Percentiles rank a stretch among this genome's conserved stretches.
These are phyloP conservation scores for Penicillium glabrum DNA, from an alignment of 2,329 filamentous ascomycete genomes.

Conservation along the genomic window DNA sequence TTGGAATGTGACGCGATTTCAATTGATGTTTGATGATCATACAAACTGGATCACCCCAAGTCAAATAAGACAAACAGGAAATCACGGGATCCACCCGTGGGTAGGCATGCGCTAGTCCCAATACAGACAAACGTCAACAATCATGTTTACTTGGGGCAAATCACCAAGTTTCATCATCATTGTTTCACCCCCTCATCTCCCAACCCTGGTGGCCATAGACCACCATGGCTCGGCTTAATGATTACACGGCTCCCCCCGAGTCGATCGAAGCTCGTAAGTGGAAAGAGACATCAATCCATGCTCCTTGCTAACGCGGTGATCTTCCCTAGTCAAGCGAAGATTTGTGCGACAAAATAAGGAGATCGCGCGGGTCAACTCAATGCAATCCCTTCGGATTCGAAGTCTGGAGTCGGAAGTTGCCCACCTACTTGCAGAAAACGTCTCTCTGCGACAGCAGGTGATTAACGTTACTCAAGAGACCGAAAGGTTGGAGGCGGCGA, in stretches of 20 bases:
- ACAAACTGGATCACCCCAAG: neutral
- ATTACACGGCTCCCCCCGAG: constrained; percentile 44
- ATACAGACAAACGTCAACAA: constrained; percentile 43
- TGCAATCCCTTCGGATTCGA: constrained; percentile 64
- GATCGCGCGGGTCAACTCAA: constrained; percentile 63
- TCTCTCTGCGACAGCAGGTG: constrained; percentile 59
- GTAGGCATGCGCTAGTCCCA: constrained; percentile 27
- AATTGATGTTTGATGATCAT: neutral
- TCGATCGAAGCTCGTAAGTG: constrained; percentile 50
- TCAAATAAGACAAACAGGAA: neutral
- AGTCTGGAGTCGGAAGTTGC: constrained; percentile 63
- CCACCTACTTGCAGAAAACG: constrained; percentile 60
- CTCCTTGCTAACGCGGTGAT: constrained; percentile 8
- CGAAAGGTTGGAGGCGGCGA: constrained; percentile 47
- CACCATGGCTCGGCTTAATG: constrained; percentile 52
- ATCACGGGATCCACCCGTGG: neutral
- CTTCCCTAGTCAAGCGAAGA: constrained; percentile 57
- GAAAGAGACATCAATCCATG: neutral
- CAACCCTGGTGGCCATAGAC: neutral
- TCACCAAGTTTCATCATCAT: neutral
- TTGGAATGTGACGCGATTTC: constrained; percentile 11
- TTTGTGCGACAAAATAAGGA: constrained; percentile 68
- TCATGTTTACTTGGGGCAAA: constrained; percentile 15
- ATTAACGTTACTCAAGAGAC: constrained; percentile 57
- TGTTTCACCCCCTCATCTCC: neutral